Conservation (phyloP, 192 early-diverging fungal species). For the Blastocladiella britannica region DNA sequence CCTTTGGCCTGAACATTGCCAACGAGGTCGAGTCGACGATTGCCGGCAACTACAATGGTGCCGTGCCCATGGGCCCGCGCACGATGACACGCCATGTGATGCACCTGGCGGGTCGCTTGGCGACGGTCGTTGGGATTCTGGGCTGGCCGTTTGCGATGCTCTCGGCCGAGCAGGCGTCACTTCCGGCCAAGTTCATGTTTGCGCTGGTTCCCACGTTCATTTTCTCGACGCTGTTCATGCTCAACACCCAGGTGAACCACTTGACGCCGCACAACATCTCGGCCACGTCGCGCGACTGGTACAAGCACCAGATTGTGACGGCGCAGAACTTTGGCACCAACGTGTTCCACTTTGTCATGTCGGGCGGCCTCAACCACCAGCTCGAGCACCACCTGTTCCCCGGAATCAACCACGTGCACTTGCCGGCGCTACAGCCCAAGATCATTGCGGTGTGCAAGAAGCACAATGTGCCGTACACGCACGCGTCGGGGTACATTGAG, state of each 20-base stretch:
- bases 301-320: conserved; percentile 5
- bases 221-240: conserved; percentile 6
- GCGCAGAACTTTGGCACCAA: conserved; percentile 8
- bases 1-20: no score
- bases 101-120: no score
- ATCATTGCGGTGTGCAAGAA: neutral
- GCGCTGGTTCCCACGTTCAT: conserved; percentile 1
- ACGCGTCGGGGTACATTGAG: conserved; percentile 4
- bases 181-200: neutral
- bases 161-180: neutral
- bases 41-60: no score
- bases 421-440: conserved; percentile 1
- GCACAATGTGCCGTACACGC: conserved; percentile 3
- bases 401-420: conserved; percentile 4
- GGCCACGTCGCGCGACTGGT: conserved; percentile 1
- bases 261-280: conserved; percentile 5
- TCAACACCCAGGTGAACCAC: conserved; percentile 9
- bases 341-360: neutral
- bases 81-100: no score
- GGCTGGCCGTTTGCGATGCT: no score
- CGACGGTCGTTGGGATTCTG: no score
- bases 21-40: no score
- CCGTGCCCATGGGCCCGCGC: no score
- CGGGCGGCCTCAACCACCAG: no score
- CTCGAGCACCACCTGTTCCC: no score